Percentiles rank a stretch among this genome's conserved stretches.
These are phyloP conservation scores for Beauveria sp. DNA, from an alignment of 2,329 filamentous ascomycete genomes.

Conservation along the genomic window DNA sequence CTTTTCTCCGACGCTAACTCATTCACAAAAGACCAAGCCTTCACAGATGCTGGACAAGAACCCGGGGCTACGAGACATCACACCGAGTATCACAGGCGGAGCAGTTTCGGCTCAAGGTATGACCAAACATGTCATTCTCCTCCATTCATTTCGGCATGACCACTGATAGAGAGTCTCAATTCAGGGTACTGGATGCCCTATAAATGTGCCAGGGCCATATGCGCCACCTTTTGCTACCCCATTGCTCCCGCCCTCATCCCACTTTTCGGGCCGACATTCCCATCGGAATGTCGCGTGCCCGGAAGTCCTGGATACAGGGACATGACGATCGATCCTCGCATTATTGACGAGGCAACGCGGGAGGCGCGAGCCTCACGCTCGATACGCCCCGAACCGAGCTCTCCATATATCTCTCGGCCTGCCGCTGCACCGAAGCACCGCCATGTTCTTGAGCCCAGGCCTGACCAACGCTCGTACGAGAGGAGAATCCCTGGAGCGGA, in stretches of 20 bases:
- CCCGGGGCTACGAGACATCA: slow-evolving; percentile 77
- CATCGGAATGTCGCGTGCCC: slow-evolving; percentile 59
- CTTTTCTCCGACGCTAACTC: neutral
- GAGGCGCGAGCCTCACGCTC: neutral
- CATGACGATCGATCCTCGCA: slow-evolving; percentile 56
- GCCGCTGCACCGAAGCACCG: neutral
- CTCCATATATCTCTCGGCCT: slow-evolving; percentile 13
- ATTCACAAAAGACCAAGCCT: slow-evolving; percentile 62
- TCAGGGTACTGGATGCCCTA: slow-evolving; percentile 96
- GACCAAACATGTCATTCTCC: slow-evolving; percentile 16
- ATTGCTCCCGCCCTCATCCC: slow-evolving; percentile 84
- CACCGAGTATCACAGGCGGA: slow-evolving; percentile 90
- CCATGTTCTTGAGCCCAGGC: neutral
- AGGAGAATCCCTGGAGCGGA: neutral
- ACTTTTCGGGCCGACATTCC: slow-evolving; percentile 80
- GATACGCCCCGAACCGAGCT: neutral
- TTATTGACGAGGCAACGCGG: slow-evolving; percentile 44
- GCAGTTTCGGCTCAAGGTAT: slow-evolving; percentile 82
- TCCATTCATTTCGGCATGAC: neutral
- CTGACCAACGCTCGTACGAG: slow-evolving; percentile 3
- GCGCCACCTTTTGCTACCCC: slow-evolving; percentile 78
- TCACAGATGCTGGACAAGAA: slow-evolving; percentile 76
- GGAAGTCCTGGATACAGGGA: slow-evolving; percentile 55
- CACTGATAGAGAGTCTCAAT: neutral
- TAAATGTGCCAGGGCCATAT: slow-evolving; percentile 75